These are phyloP conservation scores for Salix purpurea DNA, from an alignment of 345 rosid species.

Conservation along the genomic window DNA sequence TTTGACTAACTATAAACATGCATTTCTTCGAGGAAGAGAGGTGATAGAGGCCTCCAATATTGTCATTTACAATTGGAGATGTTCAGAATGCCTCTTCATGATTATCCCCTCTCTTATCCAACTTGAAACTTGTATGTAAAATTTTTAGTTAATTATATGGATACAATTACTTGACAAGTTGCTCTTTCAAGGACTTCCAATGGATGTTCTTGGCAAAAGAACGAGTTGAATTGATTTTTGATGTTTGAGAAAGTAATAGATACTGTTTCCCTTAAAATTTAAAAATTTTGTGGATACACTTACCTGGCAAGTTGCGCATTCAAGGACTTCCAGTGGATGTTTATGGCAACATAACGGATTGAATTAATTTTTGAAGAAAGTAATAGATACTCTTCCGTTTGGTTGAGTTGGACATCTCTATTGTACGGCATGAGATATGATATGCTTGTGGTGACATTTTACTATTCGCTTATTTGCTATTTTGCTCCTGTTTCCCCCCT, in stretches of 20 bases:
- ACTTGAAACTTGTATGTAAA: neutral
- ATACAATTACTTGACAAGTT: neutral
- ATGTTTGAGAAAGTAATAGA: no score
- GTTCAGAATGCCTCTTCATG: no score
- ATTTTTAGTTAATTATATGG: neutral
- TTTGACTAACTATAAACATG: neutral
- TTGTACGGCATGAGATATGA: neutral
- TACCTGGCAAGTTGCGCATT: neutral
- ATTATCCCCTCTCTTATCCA: neutral
- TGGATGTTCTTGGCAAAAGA: no score
- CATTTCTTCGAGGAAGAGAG: neutral
- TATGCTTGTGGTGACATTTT: neutral
- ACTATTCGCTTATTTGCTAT: slow-evolving; percentile 13
- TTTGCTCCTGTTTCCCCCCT: neutral
- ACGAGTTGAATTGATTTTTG: no score
- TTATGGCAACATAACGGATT: no score
- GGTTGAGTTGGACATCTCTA: no score
- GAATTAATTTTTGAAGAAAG: no score
- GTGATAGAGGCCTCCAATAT: no score
- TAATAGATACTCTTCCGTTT: no score
- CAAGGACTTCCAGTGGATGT: no score
- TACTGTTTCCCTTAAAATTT: no score
- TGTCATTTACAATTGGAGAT: neutral
- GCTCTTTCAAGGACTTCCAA: no score
- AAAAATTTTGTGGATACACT: neutral